Percentiles rank a stretch among this genome's conserved stretches.
These are phyloP conservation scores for Sclerotiophoma versabilis DNA, from an alignment of 2,329 filamentous ascomycete genomes.

Conservation along the genomic window DNA sequence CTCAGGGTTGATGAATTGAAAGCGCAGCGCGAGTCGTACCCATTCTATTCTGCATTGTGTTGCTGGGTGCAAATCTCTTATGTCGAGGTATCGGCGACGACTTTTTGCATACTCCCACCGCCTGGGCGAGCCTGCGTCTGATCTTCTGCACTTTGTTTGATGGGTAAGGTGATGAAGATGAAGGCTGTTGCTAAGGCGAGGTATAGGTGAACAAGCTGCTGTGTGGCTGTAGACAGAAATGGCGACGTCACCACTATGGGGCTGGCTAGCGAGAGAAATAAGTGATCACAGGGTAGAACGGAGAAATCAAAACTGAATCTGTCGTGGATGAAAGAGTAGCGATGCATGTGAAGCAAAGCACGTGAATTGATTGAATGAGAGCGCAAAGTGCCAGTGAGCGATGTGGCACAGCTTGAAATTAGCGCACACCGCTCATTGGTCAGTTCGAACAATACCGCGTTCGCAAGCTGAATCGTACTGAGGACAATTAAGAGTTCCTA, in stretches of 20 bases:
- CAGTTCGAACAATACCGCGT: neutral
- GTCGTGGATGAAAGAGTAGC: neutral
- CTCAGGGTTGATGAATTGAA: neutral
- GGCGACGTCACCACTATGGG: neutral
- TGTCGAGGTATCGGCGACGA: neutral
- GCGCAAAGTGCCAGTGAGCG: neutral
- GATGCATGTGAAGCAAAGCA: neutral
- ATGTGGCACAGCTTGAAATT: neutral
- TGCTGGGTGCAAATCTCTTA: neutral
- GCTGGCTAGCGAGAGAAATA: neutral
- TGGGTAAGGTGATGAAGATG: neutral
- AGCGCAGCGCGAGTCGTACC: neutral
- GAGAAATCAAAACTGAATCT: neutral
- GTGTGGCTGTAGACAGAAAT: neutral
- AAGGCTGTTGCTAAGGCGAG: neutral
- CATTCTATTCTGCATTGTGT: neutral
- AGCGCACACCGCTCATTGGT: constrained; percentile 13
- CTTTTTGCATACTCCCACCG: neutral
- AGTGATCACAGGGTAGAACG: neutral
- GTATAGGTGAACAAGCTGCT: neutral
- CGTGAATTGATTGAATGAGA: neutral
- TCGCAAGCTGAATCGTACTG: neutral
- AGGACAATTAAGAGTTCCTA: neutral
- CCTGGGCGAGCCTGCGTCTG: neutral
- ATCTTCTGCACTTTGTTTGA: neutral